Evolutionary conservation across 1,284 basidiomycete genomes (phyloP), one percentile per base, ranked within the genome.

Genomic region (Ustilago lituana): DNA sequence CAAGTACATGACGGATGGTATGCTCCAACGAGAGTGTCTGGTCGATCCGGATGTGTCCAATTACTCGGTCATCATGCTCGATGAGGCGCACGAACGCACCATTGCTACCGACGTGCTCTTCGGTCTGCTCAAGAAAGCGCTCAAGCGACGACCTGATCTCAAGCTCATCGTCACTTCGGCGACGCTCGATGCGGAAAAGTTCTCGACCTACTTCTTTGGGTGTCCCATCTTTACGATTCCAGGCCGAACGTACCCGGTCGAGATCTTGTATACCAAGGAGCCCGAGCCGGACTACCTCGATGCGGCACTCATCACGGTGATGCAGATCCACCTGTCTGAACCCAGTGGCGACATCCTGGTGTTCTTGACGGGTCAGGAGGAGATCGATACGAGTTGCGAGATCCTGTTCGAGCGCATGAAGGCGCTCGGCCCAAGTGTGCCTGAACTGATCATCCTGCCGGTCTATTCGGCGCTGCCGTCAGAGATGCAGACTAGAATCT

Each of bases 1-100:
- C 87, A 99, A 98, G 84, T 98, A 96, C 87, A 98, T 99, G 96
- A 99, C 96, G 69, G 95, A 98, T 81, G 96, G 95, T 85, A 97
- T 99, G 93, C 87, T 99, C 12, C 92, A 97, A 81, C 88, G 95
- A 84, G 95, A 98, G 85, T 93, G 91, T 78, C 85, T 99, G 41
- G 91, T 98, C 74, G 96, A 99, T 80, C 94, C 95, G 5, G 89
- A 97, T 72, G 90, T 93, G 80, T 90, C 89, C 52, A 87, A 89
- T 43, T 99, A 99, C 83, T 93, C 92, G 8, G 93, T 98, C 49
- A 87, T 99, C 83, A 98, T 99, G 91, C 86, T 99, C 77, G 95
- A 99, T 83, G 95, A 99, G 84, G 95, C 96, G 12, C 95, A 99
- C 84, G 96, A 99, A 83, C 88, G 95, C 46, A 98, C 95, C 0